phyloP scores from a whole-genome alignment of 176 grass and related monocot species.

The Oryza australiensis region DNA sequence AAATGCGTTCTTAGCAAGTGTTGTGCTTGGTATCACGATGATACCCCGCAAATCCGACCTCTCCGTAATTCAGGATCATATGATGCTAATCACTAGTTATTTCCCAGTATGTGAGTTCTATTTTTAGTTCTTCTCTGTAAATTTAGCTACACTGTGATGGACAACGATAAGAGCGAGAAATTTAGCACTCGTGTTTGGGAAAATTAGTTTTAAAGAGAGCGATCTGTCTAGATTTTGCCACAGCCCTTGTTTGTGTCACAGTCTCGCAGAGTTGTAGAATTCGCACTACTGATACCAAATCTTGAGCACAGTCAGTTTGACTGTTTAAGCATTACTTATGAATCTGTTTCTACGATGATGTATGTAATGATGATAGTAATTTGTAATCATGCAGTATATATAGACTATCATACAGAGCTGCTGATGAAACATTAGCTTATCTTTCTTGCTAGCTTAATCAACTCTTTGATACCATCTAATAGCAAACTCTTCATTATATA shows the following conservation, averaged over 20 bases:
- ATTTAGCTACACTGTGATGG: not conserved
- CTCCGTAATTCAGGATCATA: not conserved
- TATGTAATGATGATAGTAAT: not conserved
- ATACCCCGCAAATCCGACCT: not conserved
- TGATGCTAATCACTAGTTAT: conserved; percentile 15
- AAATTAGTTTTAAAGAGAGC: conserved; percentile 20
- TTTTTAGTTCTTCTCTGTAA: not conserved
- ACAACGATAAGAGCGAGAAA: not conserved
- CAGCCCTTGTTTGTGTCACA: not conserved
- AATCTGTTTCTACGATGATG: conserved; percentile 16
- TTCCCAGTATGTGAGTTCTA: conserved; percentile 3
- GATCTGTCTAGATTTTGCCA: not conserved
- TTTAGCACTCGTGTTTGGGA: not conserved
- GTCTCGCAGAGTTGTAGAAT: not conserved
- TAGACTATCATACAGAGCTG: conserved; percentile 1
- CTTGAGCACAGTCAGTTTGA: conserved; percentile 4
- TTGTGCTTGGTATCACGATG: not conserved
- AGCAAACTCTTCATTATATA: conserved; percentile 23
- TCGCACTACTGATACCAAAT: not conserved
- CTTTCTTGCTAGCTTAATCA: conserved; percentile 29
- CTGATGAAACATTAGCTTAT: conserved; percentile 6
- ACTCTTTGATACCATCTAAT: conserved; percentile 15
- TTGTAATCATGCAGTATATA: not conserved
- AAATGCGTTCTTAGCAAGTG: conserved; percentile 5
- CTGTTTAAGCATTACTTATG: conserved; percentile 2